Percentiles rank a stretch among this genome's conserved stretches.
These are phyloP conservation scores for Termitomyces sp. DNA, from an alignment of 768 basidiomycete genomes.

Conservation along the genomic window DNA sequence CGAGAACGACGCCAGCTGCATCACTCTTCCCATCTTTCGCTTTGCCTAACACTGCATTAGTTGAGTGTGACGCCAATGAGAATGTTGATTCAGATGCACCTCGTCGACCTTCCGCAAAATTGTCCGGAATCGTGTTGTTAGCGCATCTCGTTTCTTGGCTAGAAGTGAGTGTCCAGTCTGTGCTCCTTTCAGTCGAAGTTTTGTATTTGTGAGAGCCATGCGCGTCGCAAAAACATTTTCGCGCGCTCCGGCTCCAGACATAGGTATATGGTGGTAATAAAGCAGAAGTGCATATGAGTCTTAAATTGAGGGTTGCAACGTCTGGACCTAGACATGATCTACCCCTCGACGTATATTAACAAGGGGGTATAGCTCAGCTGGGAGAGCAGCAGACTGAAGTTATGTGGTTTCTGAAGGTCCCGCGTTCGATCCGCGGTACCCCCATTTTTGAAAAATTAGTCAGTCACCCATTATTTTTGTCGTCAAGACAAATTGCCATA, in stretches of 20 bases:
- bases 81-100: conserved; percentile 34
- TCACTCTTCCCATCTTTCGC: conserved; percentile 97
- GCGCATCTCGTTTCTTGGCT: conserved; percentile 96
- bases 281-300: too few relatives aligned
- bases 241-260: conserved; percentile 88
- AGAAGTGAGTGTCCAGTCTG: conserved; percentile 93
- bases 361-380: conserved; percentile 67
- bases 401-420: conserved; percentile 60
- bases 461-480: too few relatives aligned
- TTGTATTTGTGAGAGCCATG: conserved; percentile 95
- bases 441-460: conserved; percentile 35
- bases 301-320: too few relatives aligned
- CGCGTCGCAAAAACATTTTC: conserved; percentile 96
- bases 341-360: too few relatives aligned
- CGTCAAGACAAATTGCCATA: too few relatives aligned
- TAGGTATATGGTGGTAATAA: conserved; percentile 20
- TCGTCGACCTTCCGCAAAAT: conserved; percentile 98
- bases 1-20: conserved; percentile 98
- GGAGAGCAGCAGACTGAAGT: conserved; percentile 74
- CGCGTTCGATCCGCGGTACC: conserved; percentile 77
- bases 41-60: conserved; percentile 65
- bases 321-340: too few relatives aligned
- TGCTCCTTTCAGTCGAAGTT: conserved; percentile 82
- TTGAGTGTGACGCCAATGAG: conserved; percentile 13
- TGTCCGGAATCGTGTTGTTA: conserved; percentile 89